Conservation (phyloP, 371 early-diverging fungal genomes). For the Rhizoclosmatium hyalinum region DNA sequence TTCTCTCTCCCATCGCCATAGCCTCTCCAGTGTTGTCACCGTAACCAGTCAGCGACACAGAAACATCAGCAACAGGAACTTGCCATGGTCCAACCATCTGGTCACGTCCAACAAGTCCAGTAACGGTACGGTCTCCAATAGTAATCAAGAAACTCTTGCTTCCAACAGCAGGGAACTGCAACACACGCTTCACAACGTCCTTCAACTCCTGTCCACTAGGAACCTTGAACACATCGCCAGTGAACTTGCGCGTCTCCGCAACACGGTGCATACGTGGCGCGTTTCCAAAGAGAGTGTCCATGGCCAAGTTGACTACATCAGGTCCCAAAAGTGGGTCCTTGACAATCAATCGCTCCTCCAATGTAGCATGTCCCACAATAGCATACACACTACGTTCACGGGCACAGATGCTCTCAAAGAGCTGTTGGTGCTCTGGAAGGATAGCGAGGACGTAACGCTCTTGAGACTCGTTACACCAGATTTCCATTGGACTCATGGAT, state of each 20-base stretch:
- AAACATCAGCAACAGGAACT: conserved; percentile 93
- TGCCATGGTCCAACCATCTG: conserved; percentile 96
- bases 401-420: conserved; percentile 77
- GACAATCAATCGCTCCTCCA: conserved; percentile 81
- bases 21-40: conserved; percentile 88
- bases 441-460: conserved; percentile 96
- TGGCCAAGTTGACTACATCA: conserved; percentile 90
- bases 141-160: conserved; percentile 94
- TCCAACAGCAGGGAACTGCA: conserved; percentile 88
- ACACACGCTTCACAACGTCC: conserved; percentile 74
- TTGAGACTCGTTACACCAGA: conserved; percentile 98
- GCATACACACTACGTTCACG: conserved; percentile 95
- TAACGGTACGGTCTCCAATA: conserved; percentile 95
- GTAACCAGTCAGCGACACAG: conserved; percentile 82
- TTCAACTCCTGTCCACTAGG: conserved; percentile 14
- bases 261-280: conserved; percentile 92
- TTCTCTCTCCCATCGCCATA: conserved; percentile 97
- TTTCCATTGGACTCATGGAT: conserved; percentile 96
- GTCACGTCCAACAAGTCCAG: conserved; percentile 93
- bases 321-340: conserved; percentile 68
- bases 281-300: conserved; percentile 94
- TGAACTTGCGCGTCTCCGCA: conserved; percentile 56
- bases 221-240: conserved; percentile 59
- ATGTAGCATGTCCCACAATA: conserved; percentile 88
- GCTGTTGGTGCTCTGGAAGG: conserved; percentile 65